These are phyloP conservation scores for Panicum hallii DNA, from an alignment of 202 grass and related monocot species.

Conservation along the genomic window DNA sequence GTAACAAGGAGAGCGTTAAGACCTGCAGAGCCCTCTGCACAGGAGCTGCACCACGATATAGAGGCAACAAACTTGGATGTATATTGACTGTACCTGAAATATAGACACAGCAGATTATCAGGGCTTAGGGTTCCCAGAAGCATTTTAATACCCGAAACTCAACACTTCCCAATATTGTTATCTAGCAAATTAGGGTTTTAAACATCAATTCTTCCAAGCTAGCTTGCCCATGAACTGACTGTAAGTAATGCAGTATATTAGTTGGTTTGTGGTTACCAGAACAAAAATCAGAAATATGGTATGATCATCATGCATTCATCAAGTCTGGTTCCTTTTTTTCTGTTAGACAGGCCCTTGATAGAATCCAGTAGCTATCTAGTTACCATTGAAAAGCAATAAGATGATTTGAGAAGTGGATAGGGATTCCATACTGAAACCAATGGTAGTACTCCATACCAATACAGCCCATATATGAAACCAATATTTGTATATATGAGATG, in stretches of 20 bases:
- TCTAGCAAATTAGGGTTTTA: conserved; percentile 14
- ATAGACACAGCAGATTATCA: conserved; percentile 37
- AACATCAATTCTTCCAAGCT: conserved; percentile 9
- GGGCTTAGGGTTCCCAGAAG: neutral
- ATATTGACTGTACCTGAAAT: conserved; percentile 90
- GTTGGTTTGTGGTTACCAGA: too few relatives aligned
- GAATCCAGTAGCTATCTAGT: neutral
- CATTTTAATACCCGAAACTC: neutral
- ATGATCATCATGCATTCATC: neutral
- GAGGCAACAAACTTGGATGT: conserved; percentile 92
- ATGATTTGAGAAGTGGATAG: neutral
- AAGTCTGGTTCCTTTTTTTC: neutral
- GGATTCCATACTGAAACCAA: neutral
- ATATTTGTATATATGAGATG: neutral
- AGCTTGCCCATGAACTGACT: neutral
- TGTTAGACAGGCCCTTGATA: neutral
- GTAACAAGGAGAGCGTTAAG: conserved; percentile 34
- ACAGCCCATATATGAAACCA: neutral
- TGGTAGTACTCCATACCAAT: neutral
- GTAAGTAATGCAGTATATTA: too few relatives aligned
- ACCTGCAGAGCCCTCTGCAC: conserved; percentile 98
- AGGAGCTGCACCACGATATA: conserved; percentile 98
- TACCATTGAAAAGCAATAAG: conserved; percentile 10
- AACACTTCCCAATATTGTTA: neutral
- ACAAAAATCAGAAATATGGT: neutral